A percentile compares a stretch with the other conserved stretches of the same genome.
phyloP scores from a whole-genome alignment of 345 rosid genomes.

The Punica granatum region DNA sequence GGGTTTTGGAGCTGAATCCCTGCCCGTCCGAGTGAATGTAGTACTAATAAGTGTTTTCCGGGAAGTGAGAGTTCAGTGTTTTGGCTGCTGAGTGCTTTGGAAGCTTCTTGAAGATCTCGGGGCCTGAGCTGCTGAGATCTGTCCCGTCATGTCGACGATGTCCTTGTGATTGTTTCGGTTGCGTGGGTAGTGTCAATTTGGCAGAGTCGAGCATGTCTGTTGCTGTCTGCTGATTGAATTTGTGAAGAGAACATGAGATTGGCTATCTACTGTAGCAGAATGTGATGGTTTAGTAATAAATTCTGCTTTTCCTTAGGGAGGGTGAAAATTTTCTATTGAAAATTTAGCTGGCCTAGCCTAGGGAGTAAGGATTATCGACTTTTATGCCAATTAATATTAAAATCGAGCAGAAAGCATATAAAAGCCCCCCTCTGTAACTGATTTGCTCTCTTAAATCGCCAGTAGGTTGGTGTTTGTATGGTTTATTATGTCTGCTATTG shows the following conservation, averaged over 20 bases:
- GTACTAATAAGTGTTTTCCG: slow-evolving; percentile 14
- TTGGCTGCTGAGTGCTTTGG: neutral
- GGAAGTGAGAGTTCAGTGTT: neutral
- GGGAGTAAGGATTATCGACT: neutral
- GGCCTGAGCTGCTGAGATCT: neutral
- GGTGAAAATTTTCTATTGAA: neutral
- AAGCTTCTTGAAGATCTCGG: neutral
- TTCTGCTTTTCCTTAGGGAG: neutral
- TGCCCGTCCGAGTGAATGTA: slow-evolving; percentile 10
- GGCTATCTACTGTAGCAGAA: neutral
- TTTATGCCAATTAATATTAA: neutral
- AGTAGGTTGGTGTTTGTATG: neutral
- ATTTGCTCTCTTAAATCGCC: too few relatives aligned
- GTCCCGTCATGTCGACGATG: neutral
- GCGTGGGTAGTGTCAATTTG: too few relatives aligned
- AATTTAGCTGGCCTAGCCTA: neutral
- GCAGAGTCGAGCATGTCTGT: neutral
- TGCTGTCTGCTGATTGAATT: neutral
- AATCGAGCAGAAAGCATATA: too few relatives aligned
- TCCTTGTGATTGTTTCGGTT: neutral
- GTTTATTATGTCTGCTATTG: neutral
- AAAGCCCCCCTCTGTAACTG: too few relatives aligned
- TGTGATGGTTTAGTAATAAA: neutral
- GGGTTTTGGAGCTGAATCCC: neutral
- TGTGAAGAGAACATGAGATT: neutral